These are phyloP conservation scores for Tinospora cordifolia DNA, from an alignment of 164 flowering plant genomes.

Conservation along the genomic window DNA sequence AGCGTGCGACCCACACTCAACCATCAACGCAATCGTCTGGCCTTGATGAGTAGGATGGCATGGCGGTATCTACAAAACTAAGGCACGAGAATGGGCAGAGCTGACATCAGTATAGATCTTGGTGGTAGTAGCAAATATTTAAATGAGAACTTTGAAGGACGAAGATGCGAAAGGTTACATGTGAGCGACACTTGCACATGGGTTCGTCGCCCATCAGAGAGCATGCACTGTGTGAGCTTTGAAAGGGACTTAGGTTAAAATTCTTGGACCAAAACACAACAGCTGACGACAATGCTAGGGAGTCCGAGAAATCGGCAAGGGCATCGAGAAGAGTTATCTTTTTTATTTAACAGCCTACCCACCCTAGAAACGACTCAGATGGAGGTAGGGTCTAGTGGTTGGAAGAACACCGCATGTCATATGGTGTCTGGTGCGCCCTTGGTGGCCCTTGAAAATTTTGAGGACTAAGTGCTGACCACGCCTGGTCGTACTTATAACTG, in stretches of 20 bases:
- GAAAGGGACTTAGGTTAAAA: neutral
- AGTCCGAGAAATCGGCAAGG: neutral
- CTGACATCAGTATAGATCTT: neutral
- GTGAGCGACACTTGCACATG: slow-evolving; percentile 4
- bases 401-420: too few relatives aligned
- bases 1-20: slow-evolving; percentile 49
- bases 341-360: too few relatives aligned
- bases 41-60: slow-evolving; percentile 6
- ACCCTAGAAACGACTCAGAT: too few relatives aligned
- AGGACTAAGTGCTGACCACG: neutral
- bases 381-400: too few relatives aligned
- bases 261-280: too few relatives aligned
- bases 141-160: too few relatives aligned
- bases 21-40: too few relatives aligned
- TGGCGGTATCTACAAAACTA: too few relatives aligned
- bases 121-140: too few relatives aligned
- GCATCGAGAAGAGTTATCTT: too few relatives aligned
- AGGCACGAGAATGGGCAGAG: neutral
- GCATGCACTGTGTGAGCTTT: neutral
- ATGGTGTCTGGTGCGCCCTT: too few relatives aligned
- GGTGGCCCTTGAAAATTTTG: slow-evolving; percentile 7
- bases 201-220: slow-evolving; percentile 4
- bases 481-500: slow-evolving; percentile 10
- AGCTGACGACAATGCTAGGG: neutral
- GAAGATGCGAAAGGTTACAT: too few relatives aligned